A percentile compares a stretch with the other conserved stretches of the same genome.
These are phyloP conservation scores for Metarhizium rileyi DNA, from an alignment of 2,329 filamentous ascomycete species.

Conservation along the genomic window DNA sequence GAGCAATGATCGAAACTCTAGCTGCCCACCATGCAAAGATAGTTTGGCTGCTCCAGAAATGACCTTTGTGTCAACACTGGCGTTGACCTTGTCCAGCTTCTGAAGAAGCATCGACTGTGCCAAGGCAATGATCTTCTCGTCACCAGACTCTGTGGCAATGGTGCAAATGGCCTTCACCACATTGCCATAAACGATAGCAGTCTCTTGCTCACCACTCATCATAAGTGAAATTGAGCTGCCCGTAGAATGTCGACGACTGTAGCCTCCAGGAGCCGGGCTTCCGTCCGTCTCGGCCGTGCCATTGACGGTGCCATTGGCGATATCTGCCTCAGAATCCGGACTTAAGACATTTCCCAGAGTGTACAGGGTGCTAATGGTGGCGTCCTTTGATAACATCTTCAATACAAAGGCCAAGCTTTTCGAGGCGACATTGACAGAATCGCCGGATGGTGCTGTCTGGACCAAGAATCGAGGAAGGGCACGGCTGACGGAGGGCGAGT, in stretches of 20 bases:
- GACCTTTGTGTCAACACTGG: constrained; percentile 72
- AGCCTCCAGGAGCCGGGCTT: constrained; percentile 30
- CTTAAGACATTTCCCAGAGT: constrained; percentile 93
- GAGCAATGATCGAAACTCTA: constrained; percentile 77
- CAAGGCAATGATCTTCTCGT: constrained; percentile 86
- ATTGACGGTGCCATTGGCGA: constrained; percentile 42
- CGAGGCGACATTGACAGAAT: constrained; percentile 69
- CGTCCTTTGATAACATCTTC: constrained; percentile 77
- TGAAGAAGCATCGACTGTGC: constrained; percentile 95
- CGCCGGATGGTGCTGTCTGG: constrained; percentile 61
- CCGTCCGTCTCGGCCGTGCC: constrained; percentile 31
- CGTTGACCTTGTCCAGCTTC: constrained; percentile 79
- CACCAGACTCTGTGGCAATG: constrained; percentile 72
- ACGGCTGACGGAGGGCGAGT: constrained; percentile 66
- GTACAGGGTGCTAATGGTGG: constrained; percentile 90
- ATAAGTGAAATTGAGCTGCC: constrained; percentile 75
- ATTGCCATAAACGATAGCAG: constrained; percentile 66
- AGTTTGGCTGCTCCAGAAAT: constrained; percentile 73
- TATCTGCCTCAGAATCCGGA: constrained; percentile 48
- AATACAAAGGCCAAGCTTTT: constrained; percentile 75
- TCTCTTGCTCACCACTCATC: constrained; percentile 68
- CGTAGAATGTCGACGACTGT: constrained; percentile 46
- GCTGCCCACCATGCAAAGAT: constrained; percentile 64
- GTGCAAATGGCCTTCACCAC: constrained; percentile 92
- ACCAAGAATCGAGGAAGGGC: constrained; percentile 81